Base-by-base conservation (phyloP, 1,139 yeast species). In the Protomyces pachydermus region DNA sequence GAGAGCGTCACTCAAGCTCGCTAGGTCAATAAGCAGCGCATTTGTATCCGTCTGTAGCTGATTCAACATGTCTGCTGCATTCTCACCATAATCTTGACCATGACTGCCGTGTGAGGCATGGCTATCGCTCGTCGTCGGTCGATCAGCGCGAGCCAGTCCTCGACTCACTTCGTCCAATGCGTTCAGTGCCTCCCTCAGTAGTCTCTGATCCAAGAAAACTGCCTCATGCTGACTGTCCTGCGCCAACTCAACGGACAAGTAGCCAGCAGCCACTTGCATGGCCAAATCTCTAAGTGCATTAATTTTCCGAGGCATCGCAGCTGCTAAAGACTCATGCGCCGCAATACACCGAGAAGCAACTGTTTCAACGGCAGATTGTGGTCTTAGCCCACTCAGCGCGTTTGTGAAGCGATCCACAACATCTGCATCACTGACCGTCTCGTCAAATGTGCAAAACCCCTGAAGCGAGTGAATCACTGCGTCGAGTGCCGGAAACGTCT, bases 311-410 rank as follows among this genome's bases (percentile, higher is more conserved):
- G 54, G 35, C 35, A 50, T n/a, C 9, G 37, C 37, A 8, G 54
- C 16, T n/a, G 54, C 37, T n/a, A 50, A 50, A 12, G 54, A n/a
- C 54, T 25, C 54, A 25, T 50, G 54, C 20, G 37, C 54, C 37
- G 54, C 37, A 4, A 50, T 50, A 25, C 35, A 25, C 1, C 54
- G 35, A n/a, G 54, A 50, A 2, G 54, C 37, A 3, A 16, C 54
- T 8, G 14, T 18, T 35, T 50, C 54, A n/a, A 28, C 16, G 5
- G 54, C 34, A 12, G 54, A 50, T 28, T 50, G 54, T 5, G 35
- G 18, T n/a, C 54, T 16, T 0, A 50, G 3, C 1, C 9, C 34
- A 9, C 37, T 16, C 10, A 50, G 18, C 5, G 28, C 34, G 1
- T 28, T 16, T 23, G 37, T 18, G 8, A 50, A 32, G 23, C 35